These are phyloP conservation scores for Mimosa pudica DNA, from an alignment of 306 rosid genomes.

Conservation along the genomic window DNA sequence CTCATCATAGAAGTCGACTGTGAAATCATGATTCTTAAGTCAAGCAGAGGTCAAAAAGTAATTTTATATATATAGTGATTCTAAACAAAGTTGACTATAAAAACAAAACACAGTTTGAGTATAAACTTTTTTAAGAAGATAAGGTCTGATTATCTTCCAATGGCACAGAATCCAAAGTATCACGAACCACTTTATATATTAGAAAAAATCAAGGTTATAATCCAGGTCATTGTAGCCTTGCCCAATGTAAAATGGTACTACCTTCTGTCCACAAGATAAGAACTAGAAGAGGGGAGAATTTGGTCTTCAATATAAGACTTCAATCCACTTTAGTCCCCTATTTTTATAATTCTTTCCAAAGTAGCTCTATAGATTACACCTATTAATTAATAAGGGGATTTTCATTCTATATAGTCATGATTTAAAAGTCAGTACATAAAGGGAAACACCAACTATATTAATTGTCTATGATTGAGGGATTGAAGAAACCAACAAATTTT, in stretches of 20 bases:
- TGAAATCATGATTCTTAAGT: slow-evolving; percentile 35
- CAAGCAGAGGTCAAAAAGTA: slow-evolving; percentile 41
- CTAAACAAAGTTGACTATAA: slow-evolving; percentile 14
- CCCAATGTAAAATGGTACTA: slow-evolving; percentile 30
- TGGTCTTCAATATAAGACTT: no score
- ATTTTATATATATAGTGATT: neutral
- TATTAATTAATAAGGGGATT: no score
- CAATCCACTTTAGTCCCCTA: no score
- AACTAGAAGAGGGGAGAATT: no score
- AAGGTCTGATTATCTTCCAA: slow-evolving; percentile 12
- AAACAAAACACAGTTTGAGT: slow-evolving; percentile 24
- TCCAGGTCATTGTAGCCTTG: slow-evolving; percentile 52
- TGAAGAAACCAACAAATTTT: slow-evolving; percentile 39
- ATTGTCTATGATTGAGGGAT: slow-evolving; percentile 38
- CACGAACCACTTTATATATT: slow-evolving; percentile 28
- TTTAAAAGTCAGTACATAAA: no score
- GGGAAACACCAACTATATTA: slow-evolving; percentile 45
- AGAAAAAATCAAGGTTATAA: slow-evolving; percentile 37
- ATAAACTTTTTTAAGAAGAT: slow-evolving; percentile 19
- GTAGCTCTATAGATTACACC: no score
- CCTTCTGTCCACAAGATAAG: no score
- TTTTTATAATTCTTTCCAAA: no score
- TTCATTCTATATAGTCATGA: no score
- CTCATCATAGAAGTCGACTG: slow-evolving; percentile 32
- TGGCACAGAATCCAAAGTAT: slow-evolving; percentile 18